phyloP scores from a whole-genome alignment of 2,329 filamentous ascomycete genomes.

The Colletotrichum lini region DNA sequence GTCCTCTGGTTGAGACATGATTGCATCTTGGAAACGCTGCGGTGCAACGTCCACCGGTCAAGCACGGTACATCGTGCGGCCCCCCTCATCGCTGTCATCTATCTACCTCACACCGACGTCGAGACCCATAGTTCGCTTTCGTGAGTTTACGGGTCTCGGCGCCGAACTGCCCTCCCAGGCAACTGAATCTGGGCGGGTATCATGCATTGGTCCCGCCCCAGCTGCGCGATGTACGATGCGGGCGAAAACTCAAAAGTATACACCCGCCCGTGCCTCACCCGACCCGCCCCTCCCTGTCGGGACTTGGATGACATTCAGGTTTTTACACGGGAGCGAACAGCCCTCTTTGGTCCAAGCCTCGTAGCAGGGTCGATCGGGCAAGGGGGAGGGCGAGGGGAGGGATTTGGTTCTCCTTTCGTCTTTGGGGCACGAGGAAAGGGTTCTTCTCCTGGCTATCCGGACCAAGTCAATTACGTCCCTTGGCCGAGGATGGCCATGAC shows the following conservation, averaged over 20 bases:
- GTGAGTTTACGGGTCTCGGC: not conserved
- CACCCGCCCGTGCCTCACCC: conserved; percentile 1
- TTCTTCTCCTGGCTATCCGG: not conserved
- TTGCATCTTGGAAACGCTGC: not conserved
- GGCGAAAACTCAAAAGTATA: not conserved
- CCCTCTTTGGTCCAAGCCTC: not conserved
- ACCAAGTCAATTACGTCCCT: not conserved
- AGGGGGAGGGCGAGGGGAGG: not conserved
- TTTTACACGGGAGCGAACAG: not conserved
- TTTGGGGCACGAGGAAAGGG: not conserved
- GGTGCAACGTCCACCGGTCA: conserved; percentile 5
- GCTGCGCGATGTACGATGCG: not conserved
- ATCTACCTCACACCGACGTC: no score
- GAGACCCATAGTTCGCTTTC: not conserved
- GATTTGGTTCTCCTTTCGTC: no score
- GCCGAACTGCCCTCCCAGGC: conserved; percentile 19
- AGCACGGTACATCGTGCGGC: conserved; percentile 6
- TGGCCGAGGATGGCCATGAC: not conserved
- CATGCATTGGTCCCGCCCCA: not conserved
- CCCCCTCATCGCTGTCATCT: no score
- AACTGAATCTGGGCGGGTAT: not conserved
- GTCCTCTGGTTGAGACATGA: not conserved
- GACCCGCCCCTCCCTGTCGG: conserved; percentile 12
- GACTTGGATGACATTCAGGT: conserved; percentile 10
- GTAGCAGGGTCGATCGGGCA: no score